A percentile compares a stretch with the other conserved stretches of the same genome.
These are phyloP conservation scores for Terfezia boudieri DNA, from an alignment of 495 filamentous ascomycete species.

Conservation along the genomic window DNA sequence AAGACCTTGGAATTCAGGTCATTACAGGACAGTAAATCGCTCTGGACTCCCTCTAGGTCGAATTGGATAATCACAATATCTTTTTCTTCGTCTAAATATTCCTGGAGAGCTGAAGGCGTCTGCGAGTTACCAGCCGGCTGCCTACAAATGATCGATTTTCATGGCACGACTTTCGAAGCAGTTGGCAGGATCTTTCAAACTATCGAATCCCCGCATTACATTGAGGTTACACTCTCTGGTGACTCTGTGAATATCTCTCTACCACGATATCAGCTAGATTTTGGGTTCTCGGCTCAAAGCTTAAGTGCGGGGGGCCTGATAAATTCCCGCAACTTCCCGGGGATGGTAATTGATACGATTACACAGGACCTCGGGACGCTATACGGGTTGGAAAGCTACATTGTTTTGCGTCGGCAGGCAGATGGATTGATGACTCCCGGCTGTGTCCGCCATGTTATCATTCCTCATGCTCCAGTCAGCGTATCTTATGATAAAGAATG, in stretches of 20 bases:
- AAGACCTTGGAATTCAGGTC: not conserved
- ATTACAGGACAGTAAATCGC: too few relatives aligned
- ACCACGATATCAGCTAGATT: conserved; percentile 27
- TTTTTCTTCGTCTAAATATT: too few relatives aligned
- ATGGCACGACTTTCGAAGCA: too few relatives aligned
- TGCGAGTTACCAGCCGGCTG: too few relatives aligned
- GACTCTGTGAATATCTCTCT: conserved; percentile 23
- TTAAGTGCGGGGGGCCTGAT: too few relatives aligned
- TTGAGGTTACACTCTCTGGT: conserved; percentile 1
- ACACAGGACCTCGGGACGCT: conserved; percentile 28
- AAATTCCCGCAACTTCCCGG: too few relatives aligned
- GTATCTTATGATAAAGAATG: not conserved
- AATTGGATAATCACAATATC: too few relatives aligned
- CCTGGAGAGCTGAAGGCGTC: too few relatives aligned
- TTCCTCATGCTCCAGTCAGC: conserved; percentile 26
- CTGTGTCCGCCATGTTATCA: conserved; percentile 25
- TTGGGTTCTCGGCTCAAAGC: conserved; percentile 26
- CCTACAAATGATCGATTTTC: too few relatives aligned
- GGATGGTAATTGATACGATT: conserved; percentile 26
- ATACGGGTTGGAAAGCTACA: conserved; percentile 28
- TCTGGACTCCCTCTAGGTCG: too few relatives aligned
- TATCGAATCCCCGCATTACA: not conserved
- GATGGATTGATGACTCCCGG: not conserved
- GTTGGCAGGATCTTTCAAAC: not conserved
- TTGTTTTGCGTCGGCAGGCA: conserved; percentile 24